Evolutionary conservation across 148 eudicot species (phyloP).

Genomic region (Pharnaceum exiguum): DNA sequence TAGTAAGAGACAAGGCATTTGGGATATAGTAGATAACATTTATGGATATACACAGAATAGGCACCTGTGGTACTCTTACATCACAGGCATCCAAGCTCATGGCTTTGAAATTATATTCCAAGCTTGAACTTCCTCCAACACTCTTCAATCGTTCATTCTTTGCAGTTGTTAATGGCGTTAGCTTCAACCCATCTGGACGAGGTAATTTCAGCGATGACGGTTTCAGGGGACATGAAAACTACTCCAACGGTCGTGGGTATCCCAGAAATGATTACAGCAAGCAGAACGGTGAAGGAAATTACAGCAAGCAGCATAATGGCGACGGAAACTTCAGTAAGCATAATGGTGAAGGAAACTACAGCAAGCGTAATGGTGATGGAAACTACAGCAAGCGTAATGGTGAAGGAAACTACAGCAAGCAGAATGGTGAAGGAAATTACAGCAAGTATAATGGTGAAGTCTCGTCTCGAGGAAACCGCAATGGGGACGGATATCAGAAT

Average conservation of each 20-base stretch:
- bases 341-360: too few species aligned
- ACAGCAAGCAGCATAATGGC: conserved; percentile 23
- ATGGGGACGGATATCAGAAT: conserved; percentile 23
- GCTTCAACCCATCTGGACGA: conserved; percentile 29
- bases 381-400: too few species aligned
- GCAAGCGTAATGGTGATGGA: too few species aligned
- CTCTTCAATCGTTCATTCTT: background rate
- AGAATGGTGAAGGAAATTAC: too few species aligned
- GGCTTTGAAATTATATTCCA: background rate
- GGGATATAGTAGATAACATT: too few species aligned
- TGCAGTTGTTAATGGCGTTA: conserved; percentile 37
- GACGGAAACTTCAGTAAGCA: conserved; percentile 7
- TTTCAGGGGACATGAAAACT: conserved; percentile 45
- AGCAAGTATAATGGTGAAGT: conserved; percentile 29
- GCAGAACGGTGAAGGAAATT: conserved; percentile 20
- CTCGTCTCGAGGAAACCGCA: conserved; percentile 14
- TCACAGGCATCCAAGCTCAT: background rate
- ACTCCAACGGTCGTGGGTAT: conserved; percentile 27
- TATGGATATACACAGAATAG: too few species aligned
- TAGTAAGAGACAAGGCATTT: too few species aligned
- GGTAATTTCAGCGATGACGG: conserved; percentile 44
- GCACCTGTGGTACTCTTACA: too few species aligned
- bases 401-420: too few species aligned
- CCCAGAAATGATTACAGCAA: conserved; percentile 27
- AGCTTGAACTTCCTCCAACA: background rate